Conservation (phyloP, 768 basidiomycete species). For the Amanita jacksonii region DNA sequence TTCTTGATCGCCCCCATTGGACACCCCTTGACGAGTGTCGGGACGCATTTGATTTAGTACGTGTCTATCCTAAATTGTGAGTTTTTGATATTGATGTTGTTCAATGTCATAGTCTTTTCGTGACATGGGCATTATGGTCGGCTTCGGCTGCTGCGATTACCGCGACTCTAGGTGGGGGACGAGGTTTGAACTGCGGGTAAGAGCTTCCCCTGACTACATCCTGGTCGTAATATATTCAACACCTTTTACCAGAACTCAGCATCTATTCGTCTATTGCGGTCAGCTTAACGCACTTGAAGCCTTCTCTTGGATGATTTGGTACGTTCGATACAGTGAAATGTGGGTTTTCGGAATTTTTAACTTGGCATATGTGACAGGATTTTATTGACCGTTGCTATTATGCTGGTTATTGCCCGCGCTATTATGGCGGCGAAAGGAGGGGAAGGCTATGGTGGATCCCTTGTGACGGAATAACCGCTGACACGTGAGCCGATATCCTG, state of each 20-base stretch:
- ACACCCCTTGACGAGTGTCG: slow-evolving; percentile 47
- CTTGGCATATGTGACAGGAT: slow-evolving; percentile 32
- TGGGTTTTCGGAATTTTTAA: neutral
- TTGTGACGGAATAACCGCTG: slow-evolving; percentile 1
- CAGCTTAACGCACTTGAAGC: slow-evolving; percentile 47
- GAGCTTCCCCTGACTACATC: neutral
- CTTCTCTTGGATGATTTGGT: slow-evolving; percentile 52
- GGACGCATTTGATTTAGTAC: slow-evolving; percentile 55
- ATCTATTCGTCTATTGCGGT: slow-evolving; percentile 34
- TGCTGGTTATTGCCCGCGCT: slow-evolving; percentile 52
- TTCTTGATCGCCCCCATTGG: slow-evolving; percentile 44
- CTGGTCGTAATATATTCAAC: neutral
- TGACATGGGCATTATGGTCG: slow-evolving; percentile 12
- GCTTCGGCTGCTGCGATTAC: slow-evolving; percentile 10
- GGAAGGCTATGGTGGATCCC: slow-evolving; percentile 51
- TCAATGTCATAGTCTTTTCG: slow-evolving; percentile 8
- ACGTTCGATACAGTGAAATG: too few relatives aligned
- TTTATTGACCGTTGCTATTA: slow-evolving; percentile 48
- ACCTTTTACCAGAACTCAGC: slow-evolving; percentile 9
- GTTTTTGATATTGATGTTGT: neutral
- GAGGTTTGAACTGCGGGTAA: slow-evolving; percentile 10
- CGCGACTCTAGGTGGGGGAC: slow-evolving; percentile 8
- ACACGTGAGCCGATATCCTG: too few relatives aligned
- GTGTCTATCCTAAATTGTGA: slow-evolving; percentile 18
- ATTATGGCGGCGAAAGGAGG: slow-evolving; percentile 52